Evolutionary conservation across 2,329 filamentous ascomycete species (phyloP), one percentile per base, ranked within the genome.

Genomic region (Fusarium albosuccineum): DNA sequence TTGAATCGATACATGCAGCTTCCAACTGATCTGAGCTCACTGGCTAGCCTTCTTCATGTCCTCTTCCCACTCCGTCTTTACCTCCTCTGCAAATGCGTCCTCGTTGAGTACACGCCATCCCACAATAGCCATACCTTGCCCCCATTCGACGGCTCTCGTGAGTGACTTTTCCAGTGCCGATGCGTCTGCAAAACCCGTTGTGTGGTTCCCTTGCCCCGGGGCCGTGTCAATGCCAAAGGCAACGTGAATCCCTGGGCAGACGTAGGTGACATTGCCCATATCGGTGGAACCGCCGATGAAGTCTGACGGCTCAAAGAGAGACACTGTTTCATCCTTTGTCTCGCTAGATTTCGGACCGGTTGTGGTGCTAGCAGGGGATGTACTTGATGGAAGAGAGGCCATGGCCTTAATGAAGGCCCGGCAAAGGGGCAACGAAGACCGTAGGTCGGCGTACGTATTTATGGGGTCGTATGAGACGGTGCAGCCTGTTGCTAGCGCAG

Each of bases 401-500:
- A 53, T 42, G 7, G 50, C 13, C 14, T 29, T 14, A 7, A 53
- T 33, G 46, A 6, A 45, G 22, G n/a, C 30, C 33, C 13, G 17
- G 26, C 48, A 59, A 14, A 5, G 41, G 6, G 13, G 50, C 37
- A 30, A 30, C 29, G 36, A 59, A 9, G 50, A 37, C 7, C 55
- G 48, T 16, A 62, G 27, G 22, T 62, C 59, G 3, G 59, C 40
- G 7, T 62, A 62, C 3, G 55, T 39, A 1, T 57, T 9, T 22
- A 59, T 48, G 4, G 50, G 54, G 22, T 62, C 29, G 7, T 53
- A 30, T 7, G 44, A 44, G 4, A 59, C 14, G 3, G 29, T 42
- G 7, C 61, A 64, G 4, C 61, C 61, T 13, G 61, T 64, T 3
- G 61, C 57, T 1, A 61, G 9, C 10, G 61, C 61, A 9, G 45